These are phyloP conservation scores for Toxoplasma gondii DNA, from an alignment of 169 alveolate genomes.

Conservation along the genomic window DNA sequence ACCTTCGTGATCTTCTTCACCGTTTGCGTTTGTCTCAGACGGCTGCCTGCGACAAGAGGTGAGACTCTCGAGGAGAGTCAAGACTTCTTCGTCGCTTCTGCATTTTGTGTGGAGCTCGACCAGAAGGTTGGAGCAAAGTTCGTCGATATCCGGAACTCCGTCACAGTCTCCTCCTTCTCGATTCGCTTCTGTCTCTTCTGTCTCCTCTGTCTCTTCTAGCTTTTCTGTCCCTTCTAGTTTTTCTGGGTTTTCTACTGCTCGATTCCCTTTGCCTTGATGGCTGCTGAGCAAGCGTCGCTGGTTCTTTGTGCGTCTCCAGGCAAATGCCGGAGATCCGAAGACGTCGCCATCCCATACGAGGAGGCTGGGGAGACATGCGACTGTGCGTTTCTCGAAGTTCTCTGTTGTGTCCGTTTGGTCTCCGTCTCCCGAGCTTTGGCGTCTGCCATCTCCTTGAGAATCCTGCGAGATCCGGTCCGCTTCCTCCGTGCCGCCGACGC, in stretches of 20 bases:
- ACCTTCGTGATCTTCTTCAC: not conserved
- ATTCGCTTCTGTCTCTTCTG: not conserved
- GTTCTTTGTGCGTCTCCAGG: no score
- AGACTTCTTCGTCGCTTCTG: not conserved
- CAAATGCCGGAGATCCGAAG: no score
- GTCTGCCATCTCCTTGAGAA: not conserved
- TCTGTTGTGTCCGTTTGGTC: no score
- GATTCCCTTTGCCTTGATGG: no score
- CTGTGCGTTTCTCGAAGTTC: not conserved
- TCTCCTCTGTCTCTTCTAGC: not conserved
- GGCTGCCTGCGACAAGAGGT: not conserved
- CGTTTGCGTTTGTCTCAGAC: not conserved
- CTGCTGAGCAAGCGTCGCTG: no score
- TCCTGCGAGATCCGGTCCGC: not conserved
- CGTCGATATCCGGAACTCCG: not conserved
- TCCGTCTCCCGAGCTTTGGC: not conserved
- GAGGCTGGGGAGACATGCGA: not conserved
- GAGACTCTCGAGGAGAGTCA: not conserved
- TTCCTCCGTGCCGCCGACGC: not conserved
- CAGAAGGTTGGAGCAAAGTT: not conserved
- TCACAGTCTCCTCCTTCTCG: not conserved
- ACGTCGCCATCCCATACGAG: not conserved
- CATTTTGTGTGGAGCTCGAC: not conserved
- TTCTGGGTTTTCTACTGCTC: not conserved
- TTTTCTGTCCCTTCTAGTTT: no score